These are phyloP conservation scores for Ophiostoma ips DNA, from an alignment of 2,329 filamentous ascomycete species.

Conservation along the genomic window DNA sequence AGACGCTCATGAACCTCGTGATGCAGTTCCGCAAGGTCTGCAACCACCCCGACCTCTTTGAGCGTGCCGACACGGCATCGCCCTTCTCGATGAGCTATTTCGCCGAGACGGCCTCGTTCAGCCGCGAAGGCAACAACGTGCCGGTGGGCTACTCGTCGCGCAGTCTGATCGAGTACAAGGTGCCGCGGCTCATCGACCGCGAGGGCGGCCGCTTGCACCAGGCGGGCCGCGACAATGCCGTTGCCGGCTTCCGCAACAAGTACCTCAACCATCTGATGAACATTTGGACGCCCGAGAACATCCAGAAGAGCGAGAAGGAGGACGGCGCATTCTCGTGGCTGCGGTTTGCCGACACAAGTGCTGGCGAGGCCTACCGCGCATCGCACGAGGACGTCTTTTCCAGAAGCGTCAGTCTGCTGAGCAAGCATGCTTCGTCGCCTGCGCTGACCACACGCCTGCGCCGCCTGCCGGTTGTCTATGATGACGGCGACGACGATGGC, in stretches of 20 bases:
- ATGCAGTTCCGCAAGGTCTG: constrained; percentile 99
- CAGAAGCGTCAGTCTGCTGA: constrained; percentile 40
- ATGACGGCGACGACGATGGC: constrained; percentile 39
- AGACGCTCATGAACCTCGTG: constrained; percentile 95
- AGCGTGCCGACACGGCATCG: constrained; percentile 81
- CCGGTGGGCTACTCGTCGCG: constrained; percentile 77
- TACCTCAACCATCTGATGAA: constrained; percentile 75
- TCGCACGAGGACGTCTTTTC: constrained; percentile 60
- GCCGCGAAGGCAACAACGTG: constrained; percentile 72
- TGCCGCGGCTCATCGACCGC: constrained; percentile 74
- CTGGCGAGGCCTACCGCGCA: constrained; percentile 55
- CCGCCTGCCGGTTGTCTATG: constrained; percentile 55
- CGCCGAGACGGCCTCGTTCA: constrained; percentile 88
- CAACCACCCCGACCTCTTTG: constrained; percentile 94
- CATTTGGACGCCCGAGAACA: constrained; percentile 72
- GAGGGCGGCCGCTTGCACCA: constrained; percentile 64
- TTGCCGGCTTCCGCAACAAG: constrained; percentile 67
- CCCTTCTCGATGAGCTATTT: constrained; percentile 75
- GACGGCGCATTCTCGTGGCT: constrained; percentile 74
- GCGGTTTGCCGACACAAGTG: constrained; percentile 67
- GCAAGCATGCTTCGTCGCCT: constrained; percentile 29
- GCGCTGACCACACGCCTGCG: constrained; percentile 33
- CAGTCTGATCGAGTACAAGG: constrained; percentile 68
- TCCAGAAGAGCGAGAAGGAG: constrained; percentile 47
- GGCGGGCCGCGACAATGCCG: constrained; percentile 56